Evolutionary conservation across 2,329 filamentous ascomycete species (phyloP), one percentile per base, ranked within the genome.

Genomic region (Didymellaceae sp.): DNA sequence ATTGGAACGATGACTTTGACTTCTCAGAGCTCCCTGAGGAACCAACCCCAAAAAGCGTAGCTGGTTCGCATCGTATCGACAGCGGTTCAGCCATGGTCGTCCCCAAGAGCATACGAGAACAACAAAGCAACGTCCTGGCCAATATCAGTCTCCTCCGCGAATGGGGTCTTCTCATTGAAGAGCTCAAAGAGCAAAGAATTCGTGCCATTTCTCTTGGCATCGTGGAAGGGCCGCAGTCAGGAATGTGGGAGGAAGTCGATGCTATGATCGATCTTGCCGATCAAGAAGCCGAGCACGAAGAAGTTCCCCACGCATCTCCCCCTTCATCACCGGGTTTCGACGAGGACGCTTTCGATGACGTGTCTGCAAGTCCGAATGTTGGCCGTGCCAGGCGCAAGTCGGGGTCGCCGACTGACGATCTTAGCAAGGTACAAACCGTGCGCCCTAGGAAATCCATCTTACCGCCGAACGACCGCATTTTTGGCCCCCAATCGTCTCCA

Each of bases 1-100:
- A 94, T 65, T 95, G 90, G 90, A 90, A 93, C 62, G 89, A 92
- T 57, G 90, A 95, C 69, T 94, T 95, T 62, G 89, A 93, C 53
- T 92, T 93, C 67, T 81, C 82, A 17, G 82, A 85, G 38, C 67
- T 74, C 10, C 73, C 77, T 20, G 78, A 81, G 33, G 62, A 68
- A 14, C 57, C 64, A 25, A 55, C 54, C 10, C 60, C 62, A 21
- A 65, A 67, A 25, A 70, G 64, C 18, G 58, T 67, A 24, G 61
- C 62, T 18, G 68, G 72, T 18, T 74, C 75, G 25, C 74, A 72
- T 47, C 68, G 75, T 13, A 65, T 76, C 44, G 69, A 80, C 65
- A 78, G 75, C 57, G 74, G 74, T 17, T 70, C 75, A 35, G 69
- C 66, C 38, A 88, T 91, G 84, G 73, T 87, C n/a, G 87, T 95